Percentiles rank a stretch among this genome's conserved stretches.
phyloP scores from a whole-genome alignment of 2,329 filamentous ascomycete species.

The Phaeophleospora eucalypticola region DNA sequence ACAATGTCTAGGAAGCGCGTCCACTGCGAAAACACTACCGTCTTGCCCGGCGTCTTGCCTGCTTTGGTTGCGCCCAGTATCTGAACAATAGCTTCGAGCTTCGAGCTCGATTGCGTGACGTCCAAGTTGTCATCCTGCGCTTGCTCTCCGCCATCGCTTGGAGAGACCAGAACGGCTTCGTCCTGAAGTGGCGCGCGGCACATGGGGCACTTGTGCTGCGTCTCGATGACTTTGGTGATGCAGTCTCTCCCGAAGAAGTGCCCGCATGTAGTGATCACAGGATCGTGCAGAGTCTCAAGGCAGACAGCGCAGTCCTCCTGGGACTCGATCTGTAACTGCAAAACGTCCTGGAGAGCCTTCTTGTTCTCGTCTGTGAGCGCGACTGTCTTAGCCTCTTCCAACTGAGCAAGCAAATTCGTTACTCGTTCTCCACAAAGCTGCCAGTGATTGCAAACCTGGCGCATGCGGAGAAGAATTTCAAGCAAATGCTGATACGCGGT shows the following conservation, averaged over 20 bases:
- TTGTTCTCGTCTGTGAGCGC: slow-evolving; percentile 68
- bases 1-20: slow-evolving; percentile 70
- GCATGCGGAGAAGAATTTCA: slow-evolving; percentile 74
- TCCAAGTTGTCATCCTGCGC: slow-evolving; percentile 43
- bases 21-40: slow-evolving; percentile 75
- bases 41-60: slow-evolving; percentile 62
- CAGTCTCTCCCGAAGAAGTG: slow-evolving; percentile 74
- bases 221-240: slow-evolving; percentile 68
- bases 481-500: slow-evolving; percentile 69
- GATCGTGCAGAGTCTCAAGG: slow-evolving; percentile 64
- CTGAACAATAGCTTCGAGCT: slow-evolving; percentile 73
- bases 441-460: slow-evolving; percentile 89
- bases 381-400: slow-evolving; percentile 65
- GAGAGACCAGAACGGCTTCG: slow-evolving; percentile 58
- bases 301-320: slow-evolving; percentile 83
- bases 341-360: slow-evolving; percentile 66
- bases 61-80: slow-evolving; percentile 67
- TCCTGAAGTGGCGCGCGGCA: slow-evolving; percentile 67
- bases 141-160: slow-evolving; percentile 48
- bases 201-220: slow-evolving; percentile 78
- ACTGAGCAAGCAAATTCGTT: slow-evolving; percentile 63
- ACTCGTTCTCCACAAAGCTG: slow-evolving; percentile 72
- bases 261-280: slow-evolving; percentile 80
- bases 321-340: slow-evolving; percentile 71
- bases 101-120: slow-evolving; percentile 66